Percentiles rank a stretch among this genome's conserved stretches.
Evolutionary conservation across 441 rosid genomes (phyloP).

Genomic region (Lepidium campestre): DNA sequence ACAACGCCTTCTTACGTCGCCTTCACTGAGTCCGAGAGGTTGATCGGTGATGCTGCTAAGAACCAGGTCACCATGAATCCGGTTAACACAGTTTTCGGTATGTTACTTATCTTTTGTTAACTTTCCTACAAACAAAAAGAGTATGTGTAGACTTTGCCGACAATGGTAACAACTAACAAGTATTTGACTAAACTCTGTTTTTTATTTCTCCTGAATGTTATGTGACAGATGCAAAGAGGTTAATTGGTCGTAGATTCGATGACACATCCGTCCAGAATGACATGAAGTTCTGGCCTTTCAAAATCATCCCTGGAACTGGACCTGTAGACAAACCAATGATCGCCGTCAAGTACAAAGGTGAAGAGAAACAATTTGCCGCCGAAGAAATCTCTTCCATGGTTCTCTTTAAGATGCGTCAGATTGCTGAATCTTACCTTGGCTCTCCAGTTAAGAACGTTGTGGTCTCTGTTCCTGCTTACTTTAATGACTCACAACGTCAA

Average conservation of each 20-base stretch:
- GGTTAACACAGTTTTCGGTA: conserved; percentile 50
- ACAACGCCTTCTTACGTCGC: conserved; percentile 55
- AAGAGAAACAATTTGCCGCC: conserved; percentile 48
- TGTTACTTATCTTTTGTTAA: background rate
- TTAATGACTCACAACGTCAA: conserved; percentile 60
- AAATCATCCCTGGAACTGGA: conserved; percentile 46
- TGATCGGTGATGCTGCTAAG: conserved; percentile 59
- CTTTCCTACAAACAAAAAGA: too few relatives aligned
- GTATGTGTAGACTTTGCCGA: too few relatives aligned
- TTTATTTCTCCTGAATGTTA: too few relatives aligned
- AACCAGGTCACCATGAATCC: conserved; percentile 65
- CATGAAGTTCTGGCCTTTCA: conserved; percentile 49
- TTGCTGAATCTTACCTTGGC: conserved; percentile 58
- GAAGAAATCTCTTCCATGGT: conserved; percentile 68
- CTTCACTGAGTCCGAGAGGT: conserved; percentile 44
- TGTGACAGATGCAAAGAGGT: conserved; percentile 62
- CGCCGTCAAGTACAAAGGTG: conserved; percentile 42
- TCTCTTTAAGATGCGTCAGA: conserved; percentile 59
- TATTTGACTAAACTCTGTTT: background rate
- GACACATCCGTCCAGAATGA: conserved; percentile 53
- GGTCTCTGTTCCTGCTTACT: conserved; percentile 55
- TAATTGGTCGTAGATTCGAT: conserved; percentile 61
- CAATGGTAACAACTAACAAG: too few relatives aligned
- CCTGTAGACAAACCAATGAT: conserved; percentile 56
- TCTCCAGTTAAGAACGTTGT: conserved; percentile 45